Evolutionary conservation across 352 stramenopile genomes (phyloP).

Genomic region (Aphanomyces stellatus): DNA sequence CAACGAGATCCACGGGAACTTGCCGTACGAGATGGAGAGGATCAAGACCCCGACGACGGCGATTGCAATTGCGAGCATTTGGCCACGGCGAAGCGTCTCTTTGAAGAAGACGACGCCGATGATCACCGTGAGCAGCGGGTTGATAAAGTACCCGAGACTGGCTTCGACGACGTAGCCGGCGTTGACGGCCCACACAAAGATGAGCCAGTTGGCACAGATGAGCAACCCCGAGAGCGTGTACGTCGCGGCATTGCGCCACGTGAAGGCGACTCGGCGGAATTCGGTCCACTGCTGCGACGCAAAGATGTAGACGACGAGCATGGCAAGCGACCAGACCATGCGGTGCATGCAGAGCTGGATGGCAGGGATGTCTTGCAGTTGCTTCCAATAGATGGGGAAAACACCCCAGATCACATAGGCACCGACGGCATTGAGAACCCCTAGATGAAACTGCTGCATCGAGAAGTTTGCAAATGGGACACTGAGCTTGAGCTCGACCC

Average conservation of each 20-base stretch:
- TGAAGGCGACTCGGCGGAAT: too few relatives aligned
- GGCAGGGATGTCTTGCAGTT: not conserved
- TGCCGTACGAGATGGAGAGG: constrained; percentile 1
- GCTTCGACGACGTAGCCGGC: constrained; percentile 12
- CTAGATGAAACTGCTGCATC: not conserved
- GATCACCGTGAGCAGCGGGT: constrained; percentile 1
- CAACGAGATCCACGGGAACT: constrained; percentile 12
- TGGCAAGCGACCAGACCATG: constrained; percentile 1
- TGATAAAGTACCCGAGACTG: constrained; percentile 18
- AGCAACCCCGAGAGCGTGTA: not conserved
- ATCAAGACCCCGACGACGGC: not conserved
- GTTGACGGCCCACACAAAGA: constrained; percentile 3
- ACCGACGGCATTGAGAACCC: not conserved
- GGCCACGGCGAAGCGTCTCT: not conserved
- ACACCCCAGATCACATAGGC: constrained; percentile 11
- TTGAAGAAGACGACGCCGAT: not conserved
- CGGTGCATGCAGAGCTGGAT: not conserved
- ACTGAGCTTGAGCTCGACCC: too few relatives aligned
- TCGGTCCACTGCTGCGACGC: not conserved
- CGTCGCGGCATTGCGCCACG: not conserved
- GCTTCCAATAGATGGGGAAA: constrained; percentile 16
- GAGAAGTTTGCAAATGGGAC: too few relatives aligned
- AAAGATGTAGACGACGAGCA: constrained; percentile 1
- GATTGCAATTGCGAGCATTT: not conserved
- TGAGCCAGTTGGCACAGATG: not conserved